Base-by-base conservation (phyloP, 1,284 basidiomycete genomes). In the Malassezia slooffiae region DNA sequence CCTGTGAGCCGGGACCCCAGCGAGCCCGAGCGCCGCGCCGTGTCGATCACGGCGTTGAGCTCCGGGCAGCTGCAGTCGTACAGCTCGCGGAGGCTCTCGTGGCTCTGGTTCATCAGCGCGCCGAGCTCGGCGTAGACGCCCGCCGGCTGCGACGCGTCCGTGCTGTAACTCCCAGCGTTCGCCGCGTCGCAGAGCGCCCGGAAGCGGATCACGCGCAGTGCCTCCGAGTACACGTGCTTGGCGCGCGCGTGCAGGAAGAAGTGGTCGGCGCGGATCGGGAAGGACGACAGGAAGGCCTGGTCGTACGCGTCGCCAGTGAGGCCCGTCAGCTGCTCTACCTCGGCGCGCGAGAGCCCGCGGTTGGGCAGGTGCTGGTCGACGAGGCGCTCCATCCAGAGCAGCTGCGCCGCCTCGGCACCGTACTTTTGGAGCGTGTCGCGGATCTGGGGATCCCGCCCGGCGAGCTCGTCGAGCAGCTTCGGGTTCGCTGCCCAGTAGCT, bases 41-140 rank as follows among this genome's bases (percentile, higher is more conserved):
- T 58, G 6, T 47, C 45, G 27, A 61, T 48, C 10, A 67, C 50
- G n/a, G 49, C 32, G 27, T 62, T 39, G 8, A 69, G 50, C 47
- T 69, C 66, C 12, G 52, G 41, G 30, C 60, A 66, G 44, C 57
- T 58, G 45, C 58, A 60, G 33, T 62, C 53, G 52, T 62, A 67
- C 10, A 55, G 38, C 23, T 50, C 44, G 19, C 52, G 43, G 34
- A 69, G 29, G n/a, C 60, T 61, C 10, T 43, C 26, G 21, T 69
- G 62, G n/a, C 54, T 59, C 6, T 31, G 52, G 34, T 63, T 57
- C 60, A 69, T 62, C 7, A 69, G 47, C 5, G 36, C 21, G 9
- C 64, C 66, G 3, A 69, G 45, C 20, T 53, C 36, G 19, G 22
- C 27, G 50, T 66, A 67, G 13, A 56, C 43, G 12, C 27, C 19